A percentile compares a stretch with the other conserved stretches of the same genome.
These are phyloP conservation scores for Candida sp. DNA, from an alignment of 1,139 yeast genomes.

Conservation along the genomic window DNA sequence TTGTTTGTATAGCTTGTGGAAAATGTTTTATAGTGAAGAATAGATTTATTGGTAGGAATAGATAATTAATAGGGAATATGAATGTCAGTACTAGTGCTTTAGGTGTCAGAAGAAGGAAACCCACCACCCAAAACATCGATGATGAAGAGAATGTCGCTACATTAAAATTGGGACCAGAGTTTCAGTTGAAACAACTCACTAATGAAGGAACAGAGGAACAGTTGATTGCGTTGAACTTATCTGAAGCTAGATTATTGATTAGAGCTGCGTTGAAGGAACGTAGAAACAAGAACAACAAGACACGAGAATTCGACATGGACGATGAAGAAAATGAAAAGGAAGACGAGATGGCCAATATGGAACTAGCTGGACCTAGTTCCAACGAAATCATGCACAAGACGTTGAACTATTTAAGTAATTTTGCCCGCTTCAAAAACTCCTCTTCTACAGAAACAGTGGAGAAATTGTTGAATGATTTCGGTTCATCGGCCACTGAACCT, in stretches of 20 bases:
- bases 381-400: slow-evolving; percentile 85
- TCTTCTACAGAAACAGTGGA: slow-evolving; percentile 95
- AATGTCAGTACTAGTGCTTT: slow-evolving; percentile 88
- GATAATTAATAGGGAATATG: slow-evolving; percentile 37
- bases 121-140: slow-evolving; percentile 60
- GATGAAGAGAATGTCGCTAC: slow-evolving; percentile 89
- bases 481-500: slow-evolving; percentile 53
- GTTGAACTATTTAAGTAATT: slow-evolving; percentile 78
- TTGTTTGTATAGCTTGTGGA: no score
- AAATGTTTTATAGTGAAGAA: no score
- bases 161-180: slow-evolving; percentile 89
- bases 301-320: slow-evolving; percentile 10
- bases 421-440: slow-evolving; percentile 87
- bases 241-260: slow-evolving; percentile 86
- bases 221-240: slow-evolving; percentile 78
- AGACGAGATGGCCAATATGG: slow-evolving; percentile 64
- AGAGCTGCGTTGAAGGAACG: slow-evolving; percentile 89
- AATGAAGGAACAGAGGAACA: slow-evolving; percentile 78
- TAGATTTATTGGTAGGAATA: no score
- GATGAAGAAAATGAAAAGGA: slow-evolving; percentile 48
- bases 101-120: slow-evolving; percentile 69
- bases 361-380: slow-evolving; percentile 61
- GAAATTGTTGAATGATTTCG: slow-evolving; percentile 68
- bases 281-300: slow-evolving; percentile 25
- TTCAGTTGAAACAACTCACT: slow-evolving; percentile 74